A percentile compares a stretch with the other conserved stretches of the same genome.
Conservation (phyloP, 345 rosid genomes). For the Lepidium sativum region DNA sequence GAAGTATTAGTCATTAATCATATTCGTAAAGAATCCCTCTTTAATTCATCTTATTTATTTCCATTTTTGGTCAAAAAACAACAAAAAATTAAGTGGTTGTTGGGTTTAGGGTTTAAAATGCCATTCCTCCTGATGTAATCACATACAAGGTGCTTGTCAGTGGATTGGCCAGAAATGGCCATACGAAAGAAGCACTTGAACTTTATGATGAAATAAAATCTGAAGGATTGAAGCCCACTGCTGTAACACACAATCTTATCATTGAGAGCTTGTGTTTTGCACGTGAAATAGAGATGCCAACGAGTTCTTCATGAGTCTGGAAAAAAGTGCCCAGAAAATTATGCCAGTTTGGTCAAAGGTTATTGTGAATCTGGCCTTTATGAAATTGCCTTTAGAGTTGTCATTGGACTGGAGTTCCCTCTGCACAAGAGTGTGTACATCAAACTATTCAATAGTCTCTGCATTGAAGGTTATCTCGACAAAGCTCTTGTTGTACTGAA, state of each 20-base stretch:
- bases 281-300: conserved; percentile 60
- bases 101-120: no score
- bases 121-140: conserved; percentile 43
- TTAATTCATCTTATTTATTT: no score
- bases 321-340: conserved; percentile 33
- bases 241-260: conserved; percentile 41
- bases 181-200: conserved; percentile 16
- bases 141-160: conserved; percentile 45
- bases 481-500: conserved; percentile 34
- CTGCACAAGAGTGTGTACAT: conserved; percentile 35
- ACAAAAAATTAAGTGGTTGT: no score
- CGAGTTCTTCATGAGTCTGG: conserved; percentile 35
- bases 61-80: no score
- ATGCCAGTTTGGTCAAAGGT: conserved; percentile 53
- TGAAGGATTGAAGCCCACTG: conserved; percentile 42
- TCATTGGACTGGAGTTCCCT: conserved; percentile 28
- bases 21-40: no score
- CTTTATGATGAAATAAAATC: conserved; percentile 32
- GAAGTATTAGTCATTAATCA: no score
- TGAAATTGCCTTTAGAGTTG: conserved; percentile 35
- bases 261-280: conserved; percentile 60
- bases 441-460: conserved; percentile 42
- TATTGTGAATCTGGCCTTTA: conserved; percentile 40
- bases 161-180: conserved; percentile 50
- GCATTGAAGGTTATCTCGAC: conserved; percentile 30